These are phyloP conservation scores for Agastache rugosa DNA, from an alignment of 257 asterid genomes.

Conservation along the genomic window DNA sequence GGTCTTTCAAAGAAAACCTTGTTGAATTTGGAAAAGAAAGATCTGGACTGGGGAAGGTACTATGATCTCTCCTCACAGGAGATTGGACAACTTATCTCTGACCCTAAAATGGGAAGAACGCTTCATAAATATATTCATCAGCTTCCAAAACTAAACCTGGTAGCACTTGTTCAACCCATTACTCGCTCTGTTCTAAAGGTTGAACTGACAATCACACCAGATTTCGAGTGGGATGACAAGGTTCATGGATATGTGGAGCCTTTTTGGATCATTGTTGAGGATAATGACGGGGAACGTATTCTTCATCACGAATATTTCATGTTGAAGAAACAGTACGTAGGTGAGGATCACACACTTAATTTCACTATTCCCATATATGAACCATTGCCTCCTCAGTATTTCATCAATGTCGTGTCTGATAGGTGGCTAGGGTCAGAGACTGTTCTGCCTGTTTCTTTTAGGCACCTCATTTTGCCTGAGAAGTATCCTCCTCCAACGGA, in stretches of 20 bases:
- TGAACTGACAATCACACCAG: slow-evolving; percentile 60
- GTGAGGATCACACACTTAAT: slow-evolving; percentile 55
- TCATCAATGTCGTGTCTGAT: slow-evolving; percentile 55
- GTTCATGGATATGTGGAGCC: slow-evolving; percentile 64
- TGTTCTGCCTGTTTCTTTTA: slow-evolving; percentile 59
- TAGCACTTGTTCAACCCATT: slow-evolving; percentile 61
- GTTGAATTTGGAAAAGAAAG: slow-evolving; percentile 63
- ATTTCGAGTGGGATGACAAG: slow-evolving; percentile 64
- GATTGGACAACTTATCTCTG: slow-evolving; percentile 61
- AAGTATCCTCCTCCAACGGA: slow-evolving; percentile 68
- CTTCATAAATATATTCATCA: slow-evolving; percentile 59
- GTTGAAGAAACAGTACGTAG: slow-evolving; percentile 57
- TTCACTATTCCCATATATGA: slow-evolving; percentile 63
- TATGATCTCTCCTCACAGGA: slow-evolving; percentile 63
- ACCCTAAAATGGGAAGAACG: slow-evolving; percentile 57
- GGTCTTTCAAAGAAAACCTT: slow-evolving; percentile 58
- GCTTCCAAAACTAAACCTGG: slow-evolving; percentile 57
- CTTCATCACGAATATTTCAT: slow-evolving; percentile 61
- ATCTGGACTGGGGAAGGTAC: slow-evolving; percentile 65
- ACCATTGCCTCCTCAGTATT: slow-evolving; percentile 59
- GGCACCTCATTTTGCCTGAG: slow-evolving; percentile 63
- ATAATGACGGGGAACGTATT: slow-evolving; percentile 55
- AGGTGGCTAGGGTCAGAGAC: slow-evolving; percentile 58
- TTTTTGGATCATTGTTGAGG: slow-evolving; percentile 64
- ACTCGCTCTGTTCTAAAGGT: slow-evolving; percentile 61